phyloP scores from a whole-genome alignment of 2,329 filamentous ascomycete genomes.

The Leptographium wingfieldii region DNA sequence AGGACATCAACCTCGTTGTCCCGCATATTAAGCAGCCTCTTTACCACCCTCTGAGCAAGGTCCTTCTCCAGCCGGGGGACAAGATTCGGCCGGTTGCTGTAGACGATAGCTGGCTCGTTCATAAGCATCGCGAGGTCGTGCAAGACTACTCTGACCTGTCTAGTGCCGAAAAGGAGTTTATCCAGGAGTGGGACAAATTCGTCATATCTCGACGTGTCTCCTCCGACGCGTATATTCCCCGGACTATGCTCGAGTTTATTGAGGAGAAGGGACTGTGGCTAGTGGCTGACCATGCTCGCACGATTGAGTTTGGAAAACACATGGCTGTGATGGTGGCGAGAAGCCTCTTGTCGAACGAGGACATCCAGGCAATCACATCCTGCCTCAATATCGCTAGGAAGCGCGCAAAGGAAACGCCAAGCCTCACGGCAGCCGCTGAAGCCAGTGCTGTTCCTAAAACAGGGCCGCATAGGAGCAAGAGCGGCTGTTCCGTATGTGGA shows the following conservation, averaged over 20 bases:
- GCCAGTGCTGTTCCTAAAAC: slow-evolving; percentile 1
- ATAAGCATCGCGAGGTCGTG: slow-evolving; percentile 46
- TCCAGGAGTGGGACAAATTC: slow-evolving; percentile 45
- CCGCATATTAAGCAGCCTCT: slow-evolving; percentile 38
- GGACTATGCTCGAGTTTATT: slow-evolving; percentile 39
- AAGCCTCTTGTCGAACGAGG: slow-evolving; percentile 31
- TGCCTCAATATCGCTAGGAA: slow-evolving; percentile 16
- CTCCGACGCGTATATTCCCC: slow-evolving; percentile 38
- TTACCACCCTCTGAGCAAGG: slow-evolving; percentile 46
- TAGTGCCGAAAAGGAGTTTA: slow-evolving; percentile 42
- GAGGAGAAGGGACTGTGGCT: slow-evolving; percentile 39
- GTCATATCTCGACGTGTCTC: slow-evolving; percentile 38
- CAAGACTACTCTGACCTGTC: slow-evolving; percentile 44
- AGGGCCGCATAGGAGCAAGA: slow-evolving; percentile 26
- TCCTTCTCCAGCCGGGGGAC: slow-evolving; percentile 34
- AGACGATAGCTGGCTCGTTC: slow-evolving; percentile 42
- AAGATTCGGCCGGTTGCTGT: slow-evolving; percentile 29
- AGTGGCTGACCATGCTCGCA: slow-evolving; percentile 31
- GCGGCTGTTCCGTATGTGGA: slow-evolving; percentile 35
- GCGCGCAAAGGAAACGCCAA: slow-evolving; percentile 11
- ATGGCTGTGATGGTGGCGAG: slow-evolving; percentile 36
- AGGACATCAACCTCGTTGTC: slow-evolving; percentile 26
- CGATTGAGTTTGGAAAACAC: slow-evolving; percentile 44
- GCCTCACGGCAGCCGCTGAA: neutral
- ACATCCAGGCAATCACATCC: slow-evolving; percentile 29